Conservation (phyloP, 202 grass and related monocot species). For the Musa balbisiana region DNA sequence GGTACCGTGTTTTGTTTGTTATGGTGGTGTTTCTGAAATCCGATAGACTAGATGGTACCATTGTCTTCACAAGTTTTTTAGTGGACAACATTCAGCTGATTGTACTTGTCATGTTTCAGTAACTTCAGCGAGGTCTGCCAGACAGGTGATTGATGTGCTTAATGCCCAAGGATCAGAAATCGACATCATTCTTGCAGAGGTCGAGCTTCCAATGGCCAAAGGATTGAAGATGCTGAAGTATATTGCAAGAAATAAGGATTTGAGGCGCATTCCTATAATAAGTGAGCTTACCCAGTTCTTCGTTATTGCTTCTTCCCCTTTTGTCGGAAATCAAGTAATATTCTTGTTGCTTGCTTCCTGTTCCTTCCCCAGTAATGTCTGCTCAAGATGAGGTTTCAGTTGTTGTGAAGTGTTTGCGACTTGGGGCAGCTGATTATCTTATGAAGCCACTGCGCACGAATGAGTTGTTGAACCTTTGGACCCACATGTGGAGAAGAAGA, state of each 20-base stretch:
- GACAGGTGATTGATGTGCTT: slow-evolving; percentile 71
- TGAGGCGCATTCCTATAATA: slow-evolving; percentile 87
- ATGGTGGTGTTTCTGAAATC: not conserved
- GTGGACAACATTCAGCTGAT: not conserved
- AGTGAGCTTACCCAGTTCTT: slow-evolving; percentile 38
- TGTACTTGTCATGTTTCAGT: slow-evolving; percentile 37
- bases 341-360: not conserved
- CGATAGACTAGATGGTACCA: not conserved
- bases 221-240: slow-evolving; percentile 99
- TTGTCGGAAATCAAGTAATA: not conserved
- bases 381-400: slow-evolving; percentile 80
- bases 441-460: slow-evolving; percentile 86
- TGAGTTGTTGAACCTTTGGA: slow-evolving; percentile 92
- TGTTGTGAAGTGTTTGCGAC: slow-evolving; percentile 86
- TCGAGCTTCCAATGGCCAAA: slow-evolving; percentile 72
- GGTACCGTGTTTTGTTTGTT: not conserved
- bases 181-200: slow-evolving; percentile 82
- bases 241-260: slow-evolving; percentile 69
- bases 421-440: slow-evolving; percentile 84
- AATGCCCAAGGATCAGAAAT: slow-evolving; percentile 57
- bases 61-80: not conserved
- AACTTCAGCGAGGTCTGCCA: slow-evolving; percentile 58
- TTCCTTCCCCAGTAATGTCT: slow-evolving; percentile 67
- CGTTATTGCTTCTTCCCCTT: not conserved
- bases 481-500: slow-evolving; percentile 80